Evolutionary conservation across 2,329 filamentous ascomycete genomes (phyloP).

Genomic region (Epichloe coenophiala): DNA sequence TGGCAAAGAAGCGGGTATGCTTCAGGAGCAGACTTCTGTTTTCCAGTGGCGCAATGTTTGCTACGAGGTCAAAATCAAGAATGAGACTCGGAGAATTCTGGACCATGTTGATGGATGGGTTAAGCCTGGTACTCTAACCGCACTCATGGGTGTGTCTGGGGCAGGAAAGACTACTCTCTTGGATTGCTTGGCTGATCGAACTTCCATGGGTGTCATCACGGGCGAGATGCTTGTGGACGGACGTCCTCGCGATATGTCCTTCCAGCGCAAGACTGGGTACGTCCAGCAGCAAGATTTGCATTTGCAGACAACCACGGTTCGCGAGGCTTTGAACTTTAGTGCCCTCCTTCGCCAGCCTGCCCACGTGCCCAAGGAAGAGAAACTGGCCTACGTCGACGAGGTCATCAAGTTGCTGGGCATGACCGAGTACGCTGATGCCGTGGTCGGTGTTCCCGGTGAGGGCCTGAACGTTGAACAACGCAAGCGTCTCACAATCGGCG

Average conservation of each 20-base stretch:
- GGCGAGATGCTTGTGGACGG: slow-evolving; percentile 65
- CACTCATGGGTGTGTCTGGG: slow-evolving; percentile 81
- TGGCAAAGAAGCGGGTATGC: slow-evolving; percentile 26
- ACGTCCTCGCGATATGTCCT: slow-evolving; percentile 58
- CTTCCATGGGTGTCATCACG: slow-evolving; percentile 76
- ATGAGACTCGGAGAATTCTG: slow-evolving; percentile 59
- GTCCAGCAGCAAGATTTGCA: slow-evolving; percentile 91
- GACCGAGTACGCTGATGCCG: slow-evolving; percentile 77
- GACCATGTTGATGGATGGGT: slow-evolving; percentile 88
- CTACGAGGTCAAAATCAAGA: slow-evolving; percentile 68
- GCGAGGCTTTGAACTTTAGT: slow-evolving; percentile 77
- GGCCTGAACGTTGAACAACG: slow-evolving; percentile 62
- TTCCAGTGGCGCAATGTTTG: slow-evolving; percentile 81
- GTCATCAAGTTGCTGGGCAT: slow-evolving; percentile 86
- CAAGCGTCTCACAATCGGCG: slow-evolving; percentile 79
- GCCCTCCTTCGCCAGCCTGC: slow-evolving; percentile 74
- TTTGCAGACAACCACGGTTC: slow-evolving; percentile 69
- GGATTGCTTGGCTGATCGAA: slow-evolving; percentile 73
- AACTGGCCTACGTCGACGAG: slow-evolving; percentile 76
- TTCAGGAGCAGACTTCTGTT: slow-evolving; percentile 52
- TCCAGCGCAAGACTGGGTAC: slow-evolving; percentile 86
- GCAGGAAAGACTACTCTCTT: slow-evolving; percentile 91
- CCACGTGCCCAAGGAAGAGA: slow-evolving; percentile 58
- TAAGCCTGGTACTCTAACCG: slow-evolving; percentile 80
- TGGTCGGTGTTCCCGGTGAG: slow-evolving; percentile 83